Evolutionary conservation across 2,329 filamentous ascomycete genomes (phyloP).

Genomic region (Ascochyta viciae-villosae): DNA sequence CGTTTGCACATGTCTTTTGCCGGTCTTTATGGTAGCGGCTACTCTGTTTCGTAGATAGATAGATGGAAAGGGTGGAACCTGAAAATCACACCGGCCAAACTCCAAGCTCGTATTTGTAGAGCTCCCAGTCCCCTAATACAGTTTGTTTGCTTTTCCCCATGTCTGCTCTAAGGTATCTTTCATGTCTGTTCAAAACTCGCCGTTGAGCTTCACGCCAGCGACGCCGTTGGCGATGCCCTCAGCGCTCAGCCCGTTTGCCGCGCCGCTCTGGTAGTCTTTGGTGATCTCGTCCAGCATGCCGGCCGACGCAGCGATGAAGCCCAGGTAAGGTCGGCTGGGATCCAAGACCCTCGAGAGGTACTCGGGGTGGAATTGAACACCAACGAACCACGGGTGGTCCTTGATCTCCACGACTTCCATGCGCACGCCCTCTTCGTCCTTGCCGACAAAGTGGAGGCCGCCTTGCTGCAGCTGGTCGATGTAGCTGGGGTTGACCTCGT

Average conservation of each 20-base stretch:
- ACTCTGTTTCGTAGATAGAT: conserved; percentile 7
- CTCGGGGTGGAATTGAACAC: conserved; percentile 89
- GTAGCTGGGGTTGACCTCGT: conserved; percentile 86
- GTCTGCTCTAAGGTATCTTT: too few species aligned
- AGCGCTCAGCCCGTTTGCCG: conserved; percentile 17
- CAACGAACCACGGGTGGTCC: conserved; percentile 84
- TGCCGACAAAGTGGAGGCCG: conserved; percentile 78
- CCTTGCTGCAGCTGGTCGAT: conserved; percentile 71
- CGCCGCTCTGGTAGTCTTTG: conserved; percentile 33
- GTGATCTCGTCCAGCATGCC: conserved; percentile 66
- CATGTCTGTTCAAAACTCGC: conserved; percentile 20
- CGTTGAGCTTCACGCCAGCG: conserved; percentile 29
- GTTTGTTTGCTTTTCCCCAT: not conserved
- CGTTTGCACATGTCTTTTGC: conserved; percentile 16
- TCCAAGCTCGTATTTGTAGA: not conserved
- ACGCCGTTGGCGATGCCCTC: conserved; percentile 37
- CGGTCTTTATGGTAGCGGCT: not conserved
- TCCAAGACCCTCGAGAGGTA: conserved; percentile 78
- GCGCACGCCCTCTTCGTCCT: conserved; percentile 77
- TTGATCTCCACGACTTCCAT: conserved; percentile 86
- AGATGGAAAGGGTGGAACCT: not conserved
- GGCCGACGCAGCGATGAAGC: conserved; percentile 80
- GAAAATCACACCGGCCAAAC: not conserved
- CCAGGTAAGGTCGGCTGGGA: conserved; percentile 78
- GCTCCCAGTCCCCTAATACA: not conserved